Conservation (phyloP, 441 rosid genomes). For the Arabidopsis lyrata region DNA sequence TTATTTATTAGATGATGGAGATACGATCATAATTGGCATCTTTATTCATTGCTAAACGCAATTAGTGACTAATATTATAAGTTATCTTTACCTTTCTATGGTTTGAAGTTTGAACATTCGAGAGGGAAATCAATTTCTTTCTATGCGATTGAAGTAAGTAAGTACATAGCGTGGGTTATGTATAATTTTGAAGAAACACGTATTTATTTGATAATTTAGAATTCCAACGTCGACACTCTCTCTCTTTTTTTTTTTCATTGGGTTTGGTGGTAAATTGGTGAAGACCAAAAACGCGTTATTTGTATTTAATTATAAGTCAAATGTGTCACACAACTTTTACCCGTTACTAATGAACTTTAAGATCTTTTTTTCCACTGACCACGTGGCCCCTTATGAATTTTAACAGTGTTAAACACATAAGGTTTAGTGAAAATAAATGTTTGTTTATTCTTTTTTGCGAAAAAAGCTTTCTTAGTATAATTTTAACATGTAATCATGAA, state of each 20-base stretch:
- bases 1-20: background rate
- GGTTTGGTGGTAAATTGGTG: background rate
- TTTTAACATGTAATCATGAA: too few relatives aligned
- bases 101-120: background rate
- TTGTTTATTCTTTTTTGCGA: too few relatives aligned
- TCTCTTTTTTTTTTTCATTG: background rate
- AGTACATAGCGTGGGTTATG: too few relatives aligned
- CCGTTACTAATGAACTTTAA: too few relatives aligned
- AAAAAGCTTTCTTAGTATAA: too few relatives aligned
- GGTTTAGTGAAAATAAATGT: too few relatives aligned
- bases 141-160: too few relatives aligned
- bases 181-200: background rate
- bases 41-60: background rate
- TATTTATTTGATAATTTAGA: background rate
- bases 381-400: too few relatives aligned
- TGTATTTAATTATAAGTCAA: too few relatives aligned
- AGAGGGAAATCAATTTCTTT: background rate
- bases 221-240: background rate
- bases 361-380: too few relatives aligned
- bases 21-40: background rate
- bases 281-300: slow-evolving; percentile 24
- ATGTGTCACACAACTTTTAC: too few relatives aligned
- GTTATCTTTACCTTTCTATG: background rate
- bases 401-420: too few relatives aligned
- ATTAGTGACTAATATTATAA: slow-evolving; percentile 1